A percentile compares a stretch with the other conserved stretches of the same genome.
Evolutionary conservation across 371 early-diverging fungal species (phyloP).

Genomic region (Coemansia sp.): DNA sequence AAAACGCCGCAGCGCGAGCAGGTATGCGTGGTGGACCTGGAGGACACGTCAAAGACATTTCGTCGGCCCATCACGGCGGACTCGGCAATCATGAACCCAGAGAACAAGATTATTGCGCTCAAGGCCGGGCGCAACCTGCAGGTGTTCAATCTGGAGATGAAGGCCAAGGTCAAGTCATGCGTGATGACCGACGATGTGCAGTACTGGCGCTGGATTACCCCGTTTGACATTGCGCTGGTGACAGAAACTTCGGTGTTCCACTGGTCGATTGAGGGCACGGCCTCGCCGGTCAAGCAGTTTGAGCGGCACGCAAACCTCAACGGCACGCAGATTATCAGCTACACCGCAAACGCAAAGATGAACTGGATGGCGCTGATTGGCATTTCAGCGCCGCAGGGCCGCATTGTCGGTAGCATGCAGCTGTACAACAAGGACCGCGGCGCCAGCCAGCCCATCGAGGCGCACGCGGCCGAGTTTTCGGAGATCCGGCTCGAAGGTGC

Average conservation of each 20-base stretch:
- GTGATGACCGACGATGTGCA: slow-evolving; percentile 91
- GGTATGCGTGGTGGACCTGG: slow-evolving; percentile 93
- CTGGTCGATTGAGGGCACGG: slow-evolving; percentile 94
- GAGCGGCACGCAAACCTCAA: slow-evolving; percentile 82
- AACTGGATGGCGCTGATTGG: slow-evolving; percentile 96
- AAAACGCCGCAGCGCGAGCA: slow-evolving; percentile 80
- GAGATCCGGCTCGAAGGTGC: slow-evolving; percentile 81
- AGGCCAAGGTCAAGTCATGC: slow-evolving; percentile 92
- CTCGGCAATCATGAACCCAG: slow-evolving; percentile 97
- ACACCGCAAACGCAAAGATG: slow-evolving; percentile 81
- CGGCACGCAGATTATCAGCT: slow-evolving; percentile 94
- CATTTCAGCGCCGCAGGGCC: slow-evolving; percentile 85
- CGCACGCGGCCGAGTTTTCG: slow-evolving; percentile 96
- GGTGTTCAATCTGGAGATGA: slow-evolving; percentile 94
- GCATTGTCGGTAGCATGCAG: slow-evolving; percentile 96
- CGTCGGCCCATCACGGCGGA: slow-evolving; percentile 96
- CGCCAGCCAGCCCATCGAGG: slow-evolving; percentile 95
- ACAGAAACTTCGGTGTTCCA: slow-evolving; percentile 89
- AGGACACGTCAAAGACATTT: slow-evolving; percentile 75
- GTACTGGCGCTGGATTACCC: slow-evolving; percentile 96
- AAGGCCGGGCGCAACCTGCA: slow-evolving; percentile 93
- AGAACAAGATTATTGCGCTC: slow-evolving; percentile 88
- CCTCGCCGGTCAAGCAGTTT: slow-evolving; percentile 86
- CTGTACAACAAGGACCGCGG: slow-evolving; percentile 89
- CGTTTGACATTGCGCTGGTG: slow-evolving; percentile 87